These are phyloP conservation scores for Microdochium bolleyi DNA, from an alignment of 2,329 filamentous ascomycete species.

Conservation along the genomic window DNA sequence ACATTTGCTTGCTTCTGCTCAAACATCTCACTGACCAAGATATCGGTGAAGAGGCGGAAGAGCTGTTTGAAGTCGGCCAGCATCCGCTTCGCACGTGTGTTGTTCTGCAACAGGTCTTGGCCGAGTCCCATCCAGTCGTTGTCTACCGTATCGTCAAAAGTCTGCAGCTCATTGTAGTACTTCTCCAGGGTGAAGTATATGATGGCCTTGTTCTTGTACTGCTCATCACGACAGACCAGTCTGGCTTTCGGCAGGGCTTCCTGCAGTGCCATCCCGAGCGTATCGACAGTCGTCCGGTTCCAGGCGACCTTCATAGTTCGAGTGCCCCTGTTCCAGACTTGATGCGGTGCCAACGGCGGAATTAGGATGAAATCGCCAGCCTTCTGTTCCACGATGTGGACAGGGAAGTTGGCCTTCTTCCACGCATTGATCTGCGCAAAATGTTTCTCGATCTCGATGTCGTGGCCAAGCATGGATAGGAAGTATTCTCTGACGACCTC, in stretches of 20 bases:
- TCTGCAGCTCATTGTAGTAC: constrained; percentile 56
- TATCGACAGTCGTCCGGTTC: constrained; percentile 93
- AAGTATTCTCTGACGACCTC: constrained; percentile 90
- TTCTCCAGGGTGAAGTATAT: constrained; percentile 80
- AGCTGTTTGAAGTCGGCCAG: constrained; percentile 75
- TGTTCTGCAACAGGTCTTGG: constrained; percentile 32
- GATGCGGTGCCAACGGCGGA: constrained; percentile 86
- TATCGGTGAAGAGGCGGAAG: constrained; percentile 67
- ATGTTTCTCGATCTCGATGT: constrained; percentile 94
- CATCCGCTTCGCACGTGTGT: constrained; percentile 55
- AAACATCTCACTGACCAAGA: constrained; percentile 84
- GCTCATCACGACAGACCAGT: constrained; percentile 91
- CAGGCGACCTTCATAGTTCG: constrained; percentile 96
- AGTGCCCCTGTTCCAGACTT: constrained; percentile 97
- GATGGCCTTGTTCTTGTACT: constrained; percentile 98
- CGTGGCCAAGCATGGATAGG: constrained; percentile 84
- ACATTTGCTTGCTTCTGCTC: constrained; percentile 61
- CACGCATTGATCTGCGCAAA: constrained; percentile 94
- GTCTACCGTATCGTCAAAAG: constrained; percentile 41
- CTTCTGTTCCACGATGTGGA: constrained; percentile 86
- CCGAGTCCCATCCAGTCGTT: constrained; percentile 39
- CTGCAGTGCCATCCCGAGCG: constrained; percentile 73
- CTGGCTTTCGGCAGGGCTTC: constrained; percentile 85
- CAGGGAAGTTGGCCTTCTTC: constrained; percentile 89
- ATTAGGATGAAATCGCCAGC: constrained; percentile 90